These are phyloP conservation scores for Boletus bicolor DNA, from an alignment of 768 basidiomycete genomes.

Conservation along the genomic window DNA sequence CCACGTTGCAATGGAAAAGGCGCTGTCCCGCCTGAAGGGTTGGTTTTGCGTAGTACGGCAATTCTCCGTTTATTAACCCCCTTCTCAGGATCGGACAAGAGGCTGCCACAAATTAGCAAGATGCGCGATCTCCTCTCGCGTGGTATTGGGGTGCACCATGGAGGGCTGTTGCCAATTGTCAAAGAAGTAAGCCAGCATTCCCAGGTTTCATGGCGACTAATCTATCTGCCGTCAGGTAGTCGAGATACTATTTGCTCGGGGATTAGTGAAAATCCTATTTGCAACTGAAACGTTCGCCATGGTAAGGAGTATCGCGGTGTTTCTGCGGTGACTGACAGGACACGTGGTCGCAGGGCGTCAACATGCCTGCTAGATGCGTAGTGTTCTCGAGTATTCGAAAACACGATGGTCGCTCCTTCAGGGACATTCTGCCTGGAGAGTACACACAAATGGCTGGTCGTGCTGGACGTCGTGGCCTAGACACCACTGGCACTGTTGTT, in stretches of 20 bases:
- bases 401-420: constrained; percentile 90
- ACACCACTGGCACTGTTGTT: constrained; percentile 93
- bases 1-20: constrained; percentile 91
- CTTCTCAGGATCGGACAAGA: constrained; percentile 77
- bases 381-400: constrained; percentile 95
- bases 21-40: constrained; percentile 90
- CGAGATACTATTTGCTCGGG: constrained; percentile 93
- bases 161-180: constrained; percentile 91
- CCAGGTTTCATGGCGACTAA: not conserved
- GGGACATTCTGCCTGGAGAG: constrained; percentile 86
- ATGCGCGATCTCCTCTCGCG: constrained; percentile 88
- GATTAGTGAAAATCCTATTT: constrained; percentile 93
- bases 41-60: constrained; percentile 1
- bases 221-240: constrained; percentile 60
- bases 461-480: constrained; percentile 92
- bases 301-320: constrained; percentile 45
- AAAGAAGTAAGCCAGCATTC: constrained; percentile 70
- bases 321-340: constrained; percentile 10
- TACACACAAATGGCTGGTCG: constrained; percentile 99
- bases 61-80: constrained; percentile 1
- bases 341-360: constrained; percentile 71
- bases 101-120: constrained; percentile 85
- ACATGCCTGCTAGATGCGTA: constrained; percentile 98
- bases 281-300: constrained; percentile 99
- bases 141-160: constrained; percentile 97